Evolutionary conservation across 208 protist genomes (phyloP).

Genomic region (Leishmania braziliensis): DNA sequence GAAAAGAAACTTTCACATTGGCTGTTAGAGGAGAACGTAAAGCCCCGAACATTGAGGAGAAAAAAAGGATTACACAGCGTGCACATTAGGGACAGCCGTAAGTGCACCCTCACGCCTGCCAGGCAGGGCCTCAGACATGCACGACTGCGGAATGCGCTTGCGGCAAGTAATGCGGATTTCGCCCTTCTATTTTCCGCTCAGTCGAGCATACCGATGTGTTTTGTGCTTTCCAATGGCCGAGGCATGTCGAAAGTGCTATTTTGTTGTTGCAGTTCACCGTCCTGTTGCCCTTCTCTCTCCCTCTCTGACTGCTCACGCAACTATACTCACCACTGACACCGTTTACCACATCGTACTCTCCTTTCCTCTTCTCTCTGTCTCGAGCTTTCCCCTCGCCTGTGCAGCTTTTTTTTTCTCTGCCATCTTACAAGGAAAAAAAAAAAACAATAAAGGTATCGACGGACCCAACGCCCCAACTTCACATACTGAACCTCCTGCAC

Average conservation of each 20-base stretch:
- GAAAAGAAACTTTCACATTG: not conserved
- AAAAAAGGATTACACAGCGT: not conserved
- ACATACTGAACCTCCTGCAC: not conserved
- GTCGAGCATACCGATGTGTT: not conserved
- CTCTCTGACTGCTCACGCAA: not conserved
- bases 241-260: too few species aligned
- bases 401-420: not conserved
- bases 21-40: not conserved
- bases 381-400: not conserved
- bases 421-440: not conserved
- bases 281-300: not conserved
- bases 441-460: slow-evolving; percentile 1
- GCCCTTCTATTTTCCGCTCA: not conserved
- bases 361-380: too few species aligned
- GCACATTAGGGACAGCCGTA: not conserved
- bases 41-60: not conserved
- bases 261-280: not conserved
- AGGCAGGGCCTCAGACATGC: not conserved
- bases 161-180: not conserved
- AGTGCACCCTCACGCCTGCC: not conserved
- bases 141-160: not conserved
- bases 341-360: too few species aligned
- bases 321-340: too few species aligned
- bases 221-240: not conserved
- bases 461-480: not conserved